Evolutionary conservation across 345 rosid species (phyloP).

Genomic region (Brassica cretica): DNA sequence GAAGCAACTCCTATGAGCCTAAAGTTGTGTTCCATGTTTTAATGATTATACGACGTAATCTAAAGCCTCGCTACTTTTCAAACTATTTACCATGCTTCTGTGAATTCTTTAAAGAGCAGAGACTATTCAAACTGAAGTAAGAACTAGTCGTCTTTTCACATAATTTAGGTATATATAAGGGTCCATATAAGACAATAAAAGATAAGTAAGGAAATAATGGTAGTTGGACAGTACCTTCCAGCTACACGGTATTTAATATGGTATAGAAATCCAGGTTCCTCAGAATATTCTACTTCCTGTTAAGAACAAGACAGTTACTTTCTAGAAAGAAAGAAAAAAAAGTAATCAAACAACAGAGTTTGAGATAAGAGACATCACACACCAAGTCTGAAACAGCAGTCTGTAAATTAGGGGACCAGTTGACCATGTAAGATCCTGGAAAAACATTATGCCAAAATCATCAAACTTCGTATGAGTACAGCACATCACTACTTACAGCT

Average conservation of each 20-base stretch:
- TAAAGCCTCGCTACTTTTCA: conserved; percentile 3
- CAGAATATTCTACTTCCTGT: conserved; percentile 98
- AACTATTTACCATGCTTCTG: background rate
- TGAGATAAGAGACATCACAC: conserved; percentile 45
- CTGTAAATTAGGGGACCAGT: conserved; percentile 98
- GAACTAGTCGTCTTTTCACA: background rate
- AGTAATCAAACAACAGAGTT: conserved; percentile 4
- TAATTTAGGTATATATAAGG: background rate
- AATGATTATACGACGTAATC: conserved; percentile 10
- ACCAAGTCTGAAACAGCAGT: conserved; percentile 99
- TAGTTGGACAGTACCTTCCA: conserved; percentile 61
- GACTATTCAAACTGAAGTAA: background rate
- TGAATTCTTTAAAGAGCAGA: background rate
- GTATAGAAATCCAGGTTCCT: conserved; percentile 84
- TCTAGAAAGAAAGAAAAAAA: conserved; percentile 14
- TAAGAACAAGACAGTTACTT: conserved; percentile 31
- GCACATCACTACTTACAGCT: background rate
- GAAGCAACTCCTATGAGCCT: conserved; percentile 9
- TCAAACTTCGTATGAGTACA: conserved; percentile 14
- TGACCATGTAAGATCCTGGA: conserved; percentile 95
- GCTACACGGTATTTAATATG: conserved; percentile 95
- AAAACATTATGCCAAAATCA: conserved; percentile 26
- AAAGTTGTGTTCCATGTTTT: conserved; percentile 7
- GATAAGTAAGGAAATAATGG: background rate
- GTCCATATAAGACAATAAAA: background rate